Evolutionary conservation across 768 basidiomycete species (phyloP).

Genomic region (Dacryopinax spathularia): DNA sequence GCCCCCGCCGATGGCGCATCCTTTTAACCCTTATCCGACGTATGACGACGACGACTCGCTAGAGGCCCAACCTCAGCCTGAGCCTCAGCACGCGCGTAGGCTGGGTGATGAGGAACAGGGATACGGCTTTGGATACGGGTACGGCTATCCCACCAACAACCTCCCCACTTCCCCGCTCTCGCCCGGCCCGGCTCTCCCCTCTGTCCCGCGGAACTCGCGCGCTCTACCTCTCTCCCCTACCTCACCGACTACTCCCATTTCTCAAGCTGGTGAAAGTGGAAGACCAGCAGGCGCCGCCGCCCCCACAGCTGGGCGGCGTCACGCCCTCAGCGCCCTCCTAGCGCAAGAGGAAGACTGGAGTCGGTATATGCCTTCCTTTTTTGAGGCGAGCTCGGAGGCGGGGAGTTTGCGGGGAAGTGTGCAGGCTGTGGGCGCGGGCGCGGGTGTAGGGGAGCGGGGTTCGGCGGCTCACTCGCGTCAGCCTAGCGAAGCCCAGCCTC

Average conservation of each 20-base stretch:
- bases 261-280: no score
- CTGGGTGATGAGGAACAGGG: no score
- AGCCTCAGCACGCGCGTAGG: no score
- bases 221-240: no score
- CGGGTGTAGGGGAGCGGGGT: background rate
- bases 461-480: background rate
- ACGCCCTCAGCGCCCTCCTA: background rate
- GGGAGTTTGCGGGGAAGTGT: background rate
- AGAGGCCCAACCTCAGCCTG: no score
- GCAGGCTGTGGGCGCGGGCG: no score
- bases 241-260: no score
- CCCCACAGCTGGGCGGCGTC: background rate
- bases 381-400: background rate
- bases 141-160: no score
- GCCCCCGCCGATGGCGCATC: background rate
- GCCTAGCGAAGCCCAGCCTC: background rate
- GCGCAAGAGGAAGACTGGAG: conserved; percentile 2
- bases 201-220: no score
- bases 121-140: no score
- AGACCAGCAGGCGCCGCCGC: background rate
- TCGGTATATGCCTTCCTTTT: background rate
- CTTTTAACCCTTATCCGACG: background rate
- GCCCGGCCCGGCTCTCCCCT: no score
- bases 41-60: background rate
- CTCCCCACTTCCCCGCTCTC: no score